phyloP scores from a whole-genome alignment of 75 land plant genomes.

The Gnetum montanum region DNA sequence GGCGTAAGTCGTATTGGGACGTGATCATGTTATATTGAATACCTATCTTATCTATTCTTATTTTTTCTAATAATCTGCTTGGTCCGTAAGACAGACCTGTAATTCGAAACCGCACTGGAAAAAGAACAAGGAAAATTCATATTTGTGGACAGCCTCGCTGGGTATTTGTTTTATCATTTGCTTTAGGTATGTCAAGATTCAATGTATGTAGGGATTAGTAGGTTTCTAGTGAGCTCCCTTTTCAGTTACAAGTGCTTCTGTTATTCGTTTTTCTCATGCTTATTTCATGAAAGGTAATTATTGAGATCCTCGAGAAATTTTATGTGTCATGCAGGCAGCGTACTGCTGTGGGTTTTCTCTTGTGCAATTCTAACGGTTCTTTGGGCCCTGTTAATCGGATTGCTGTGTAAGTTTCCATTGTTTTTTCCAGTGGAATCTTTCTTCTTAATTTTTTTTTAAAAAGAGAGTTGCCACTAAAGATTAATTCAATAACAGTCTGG shows the following conservation, averaged over 20 bases:
- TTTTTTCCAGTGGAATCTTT: no score
- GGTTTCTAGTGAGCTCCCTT: background rate
- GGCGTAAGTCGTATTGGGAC: conserved; percentile 44
- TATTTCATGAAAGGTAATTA: background rate
- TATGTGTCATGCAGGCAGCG: conserved; percentile 71
- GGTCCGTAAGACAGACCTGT: conserved; percentile 53
- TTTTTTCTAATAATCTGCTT: background rate
- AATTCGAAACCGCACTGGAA: conserved; percentile 77
- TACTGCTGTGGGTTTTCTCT: conserved; percentile 70
- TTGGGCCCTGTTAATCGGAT: conserved; percentile 64
- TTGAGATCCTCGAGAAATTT: no score
- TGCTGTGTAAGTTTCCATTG: conserved; percentile 53
- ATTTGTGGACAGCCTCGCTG: conserved; percentile 87
- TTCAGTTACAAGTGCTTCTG: background rate
- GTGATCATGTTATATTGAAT: background rate
- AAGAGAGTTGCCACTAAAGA: no score
- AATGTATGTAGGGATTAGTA: no score
- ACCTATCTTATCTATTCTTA: background rate
- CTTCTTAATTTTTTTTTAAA: no score
- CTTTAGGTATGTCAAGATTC: conserved; percentile 40
- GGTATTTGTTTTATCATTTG: conserved; percentile 59
- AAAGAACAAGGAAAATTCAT: conserved; percentile 61
- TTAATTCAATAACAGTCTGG: no score
- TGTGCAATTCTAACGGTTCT: conserved; percentile 67
- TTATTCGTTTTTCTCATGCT: background rate